Evolutionary conservation across 2,329 filamentous ascomycete genomes (phyloP).

Genomic region (Fusarium beomiforme): DNA sequence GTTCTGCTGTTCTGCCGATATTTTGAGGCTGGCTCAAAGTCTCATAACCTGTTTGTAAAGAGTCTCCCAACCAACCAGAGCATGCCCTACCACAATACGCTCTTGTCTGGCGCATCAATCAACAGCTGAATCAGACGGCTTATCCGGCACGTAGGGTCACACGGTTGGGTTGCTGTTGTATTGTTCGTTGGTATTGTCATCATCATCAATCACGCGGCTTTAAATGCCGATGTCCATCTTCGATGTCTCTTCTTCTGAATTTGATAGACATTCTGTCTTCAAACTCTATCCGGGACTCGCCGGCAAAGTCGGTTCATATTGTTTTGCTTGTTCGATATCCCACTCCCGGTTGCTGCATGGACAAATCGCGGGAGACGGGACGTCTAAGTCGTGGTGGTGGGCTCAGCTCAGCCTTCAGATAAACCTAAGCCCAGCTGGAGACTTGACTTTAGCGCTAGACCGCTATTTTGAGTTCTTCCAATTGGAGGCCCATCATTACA

Average conservation of each 20-base stretch:
- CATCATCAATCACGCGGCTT: constrained; percentile 34
- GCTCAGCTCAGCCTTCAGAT: constrained; percentile 25
- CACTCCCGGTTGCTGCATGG: constrained; percentile 26
- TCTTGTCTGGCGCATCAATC: constrained; percentile 8
- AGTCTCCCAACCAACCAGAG: constrained; percentile 17
- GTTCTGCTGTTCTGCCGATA: constrained; percentile 7
- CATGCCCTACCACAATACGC: not conserved
- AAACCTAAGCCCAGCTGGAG: constrained; percentile 1
- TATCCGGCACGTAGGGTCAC: not conserved
- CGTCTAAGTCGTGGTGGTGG: constrained; percentile 32
- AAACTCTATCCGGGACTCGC: not conserved
- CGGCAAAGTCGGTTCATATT: constrained; percentile 6
- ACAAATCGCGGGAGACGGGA: constrained; percentile 32
- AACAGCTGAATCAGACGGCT: constrained; percentile 16
- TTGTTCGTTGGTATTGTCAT: constrained; percentile 23
- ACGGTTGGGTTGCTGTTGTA: constrained; percentile 11
- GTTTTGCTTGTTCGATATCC: constrained; percentile 12
- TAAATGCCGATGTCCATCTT: not conserved
- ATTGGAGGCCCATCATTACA: constrained; percentile 48
- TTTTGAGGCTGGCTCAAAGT: constrained; percentile 8
- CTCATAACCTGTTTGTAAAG: constrained; percentile 12
- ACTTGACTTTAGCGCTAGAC: constrained; percentile 32
- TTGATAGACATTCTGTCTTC: not conserved
- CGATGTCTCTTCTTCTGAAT: not conserved
- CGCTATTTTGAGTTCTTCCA: constrained; percentile 46